These are phyloP conservation scores for Lantana camara DNA, from an alignment of 257 asterid genomes.

Conservation along the genomic window DNA sequence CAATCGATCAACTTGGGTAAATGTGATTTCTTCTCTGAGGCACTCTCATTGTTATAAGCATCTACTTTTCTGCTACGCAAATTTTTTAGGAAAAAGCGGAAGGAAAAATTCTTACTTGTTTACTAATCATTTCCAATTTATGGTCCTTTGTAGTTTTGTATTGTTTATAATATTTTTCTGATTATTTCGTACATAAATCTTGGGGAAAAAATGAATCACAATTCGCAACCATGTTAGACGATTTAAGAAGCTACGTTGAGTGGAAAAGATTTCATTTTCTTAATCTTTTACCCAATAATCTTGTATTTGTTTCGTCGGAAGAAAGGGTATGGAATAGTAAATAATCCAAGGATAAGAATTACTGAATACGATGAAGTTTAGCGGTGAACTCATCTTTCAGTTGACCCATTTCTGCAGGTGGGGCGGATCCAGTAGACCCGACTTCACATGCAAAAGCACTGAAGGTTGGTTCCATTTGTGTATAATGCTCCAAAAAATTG, in stretches of 20 bases:
- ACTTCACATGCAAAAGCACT: conserved; percentile 94
- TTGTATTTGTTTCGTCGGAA: not conserved
- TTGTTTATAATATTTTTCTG: too few species aligned
- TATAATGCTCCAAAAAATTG: not conserved
- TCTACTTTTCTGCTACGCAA: not conserved
- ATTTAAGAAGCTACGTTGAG: too few species aligned
- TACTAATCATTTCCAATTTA: not conserved
- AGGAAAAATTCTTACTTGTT: not conserved
- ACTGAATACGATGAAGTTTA: not conserved
- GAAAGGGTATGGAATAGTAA: not conserved
- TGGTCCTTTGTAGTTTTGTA: not conserved
- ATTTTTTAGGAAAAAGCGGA: too few species aligned
- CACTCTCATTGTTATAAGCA: not conserved
- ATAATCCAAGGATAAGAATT: not conserved
- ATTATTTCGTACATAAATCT: too few species aligned
- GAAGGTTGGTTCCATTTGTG: conserved; percentile 63
- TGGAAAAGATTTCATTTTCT: not conserved
- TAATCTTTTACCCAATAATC: not conserved
- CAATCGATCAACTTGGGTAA: conserved; percentile 97
- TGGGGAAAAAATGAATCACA: not conserved
- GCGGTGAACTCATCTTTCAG: conserved; percentile 16
- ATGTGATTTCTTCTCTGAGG: not conserved
- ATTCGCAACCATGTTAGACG: too few species aligned
- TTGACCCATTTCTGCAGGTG: conserved; percentile 59
- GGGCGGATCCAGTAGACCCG: conserved; percentile 99